phyloP scores from a whole-genome alignment of 768 basidiomycete genomes.

The Ephemerocybe angulata region DNA sequence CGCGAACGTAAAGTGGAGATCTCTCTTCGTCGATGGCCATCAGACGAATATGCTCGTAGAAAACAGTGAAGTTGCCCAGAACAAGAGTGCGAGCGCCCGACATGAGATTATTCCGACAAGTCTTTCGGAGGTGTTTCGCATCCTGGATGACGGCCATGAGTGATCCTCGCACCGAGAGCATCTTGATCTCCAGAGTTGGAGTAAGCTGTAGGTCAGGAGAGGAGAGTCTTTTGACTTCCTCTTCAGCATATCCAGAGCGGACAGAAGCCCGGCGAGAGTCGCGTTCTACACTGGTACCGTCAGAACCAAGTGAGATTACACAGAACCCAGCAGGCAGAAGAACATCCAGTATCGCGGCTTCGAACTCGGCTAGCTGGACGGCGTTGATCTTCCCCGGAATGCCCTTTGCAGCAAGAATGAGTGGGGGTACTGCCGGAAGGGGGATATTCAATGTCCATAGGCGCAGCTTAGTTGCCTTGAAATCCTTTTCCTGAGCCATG shows the following conservation, averaged over 20 bases:
- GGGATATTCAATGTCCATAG: not conserved
- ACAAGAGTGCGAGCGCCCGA: not conserved
- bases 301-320: not conserved
- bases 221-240: not conserved
- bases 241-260: not conserved
- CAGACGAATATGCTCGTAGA: not conserved
- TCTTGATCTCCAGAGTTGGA: not conserved
- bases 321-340: not conserved
- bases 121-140: not conserved
- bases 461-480: not conserved
- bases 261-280: not conserved
- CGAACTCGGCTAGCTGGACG: not conserved
- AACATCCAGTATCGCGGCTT: not conserved
- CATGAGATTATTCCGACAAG: not conserved
- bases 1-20: conserved; percentile 24
- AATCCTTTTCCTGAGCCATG: not conserved
- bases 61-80: not conserved
- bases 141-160: not conserved
- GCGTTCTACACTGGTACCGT: not conserved
- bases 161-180: not conserved
- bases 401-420: not conserved
- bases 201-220: not conserved
- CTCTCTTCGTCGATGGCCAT: not conserved
- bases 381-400: not conserved
- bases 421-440: not conserved